Base-by-base conservation (phyloP, 73 alveolate species). In the Stentor roeselii region DNA sequence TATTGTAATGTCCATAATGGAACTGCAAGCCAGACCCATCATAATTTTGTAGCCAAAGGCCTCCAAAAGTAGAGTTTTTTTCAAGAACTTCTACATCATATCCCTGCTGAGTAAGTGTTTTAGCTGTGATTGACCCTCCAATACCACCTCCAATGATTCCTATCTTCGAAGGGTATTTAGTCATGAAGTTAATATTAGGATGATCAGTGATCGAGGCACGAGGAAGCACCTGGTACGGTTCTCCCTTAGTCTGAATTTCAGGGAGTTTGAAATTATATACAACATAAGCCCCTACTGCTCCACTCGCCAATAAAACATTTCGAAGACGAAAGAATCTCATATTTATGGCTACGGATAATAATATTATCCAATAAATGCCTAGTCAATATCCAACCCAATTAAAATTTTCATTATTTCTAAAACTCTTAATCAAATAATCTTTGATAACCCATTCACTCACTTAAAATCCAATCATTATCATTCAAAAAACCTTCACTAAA, bases 51-150 rank as follows among this genome's bases (percentile, higher is more conserved):
- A 15, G 34, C 37, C 80, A 67, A 21, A 67, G 37, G 1, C 80
- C 80, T 30, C 80, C 80, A 67, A 32, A 21, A 2, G 41, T 21
- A 27, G 80, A 2, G 41, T 67, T 67, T 67, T 67, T 21, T 21
- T 67, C 80, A 21, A 67, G 41, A 40, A 67, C 80, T 67, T 67
- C 80, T 67, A 67, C 80, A 0, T 67, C 50, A 32, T 67, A 67
- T 15, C 80, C 80, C 34, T 67, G 80, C 41, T 67, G 80, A 32
- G 80, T 67, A 0, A 67, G 41, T 27, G 80, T 67, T 67, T 67
- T 67, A 0, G 80, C 80, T 67, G 37, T 32, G 14, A 67, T 67
- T 27, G 50, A 21, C 14, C 80, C 80, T 27, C 42, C 80, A 40
- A 67, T 67, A 2, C 80, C 80, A 21, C 80, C 80, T 0, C 37